Percentiles rank a stretch among this genome's conserved stretches.
Evolutionary conservation across 192 early-diverging fungal genomes (phyloP).

Genomic region (Podila epicladia): DNA sequence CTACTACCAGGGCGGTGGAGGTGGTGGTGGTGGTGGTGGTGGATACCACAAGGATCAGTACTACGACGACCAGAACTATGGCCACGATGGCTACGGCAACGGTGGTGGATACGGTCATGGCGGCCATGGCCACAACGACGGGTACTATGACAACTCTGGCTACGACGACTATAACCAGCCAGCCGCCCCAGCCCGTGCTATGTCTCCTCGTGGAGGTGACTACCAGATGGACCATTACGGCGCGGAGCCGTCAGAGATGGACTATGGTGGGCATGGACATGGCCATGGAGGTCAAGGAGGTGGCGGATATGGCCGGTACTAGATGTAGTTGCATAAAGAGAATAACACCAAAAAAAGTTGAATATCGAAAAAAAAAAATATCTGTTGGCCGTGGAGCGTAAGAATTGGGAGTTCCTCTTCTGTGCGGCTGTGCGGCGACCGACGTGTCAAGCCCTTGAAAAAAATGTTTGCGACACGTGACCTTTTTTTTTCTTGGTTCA

Average conservation of each 20-base stretch:
- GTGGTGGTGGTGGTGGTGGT: background rate
- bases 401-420: too few species aligned
- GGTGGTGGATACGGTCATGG: slow-evolving; percentile 8
- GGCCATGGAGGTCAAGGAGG: slow-evolving; percentile 5
- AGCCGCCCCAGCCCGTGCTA: slow-evolving; percentile 7
- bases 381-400: too few species aligned
- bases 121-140: slow-evolving; percentile 4
- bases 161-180: slow-evolving; percentile 36
- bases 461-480: too few species aligned
- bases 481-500: too few species aligned
- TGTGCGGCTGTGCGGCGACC: too few species aligned
- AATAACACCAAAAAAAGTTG: background rate
- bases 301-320: slow-evolving; percentile 4
- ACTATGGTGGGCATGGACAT: slow-evolving; percentile 19
- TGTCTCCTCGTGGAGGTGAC: slow-evolving; percentile 24
- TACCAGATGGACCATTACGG: slow-evolving; percentile 26
- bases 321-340: too few species aligned
- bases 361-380: background rate
- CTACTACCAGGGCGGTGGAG: background rate
- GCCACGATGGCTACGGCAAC: slow-evolving; percentile 16
- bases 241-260: slow-evolving; percentile 39
- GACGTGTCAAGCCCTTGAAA: too few species aligned
- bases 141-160: slow-evolving; percentile 31
- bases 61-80: slow-evolving; percentile 34
- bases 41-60: slow-evolving; percentile 22